Evolutionary conservation across 75 land plant species (phyloP).

Genomic region (Selaginella moellendorffii): DNA sequence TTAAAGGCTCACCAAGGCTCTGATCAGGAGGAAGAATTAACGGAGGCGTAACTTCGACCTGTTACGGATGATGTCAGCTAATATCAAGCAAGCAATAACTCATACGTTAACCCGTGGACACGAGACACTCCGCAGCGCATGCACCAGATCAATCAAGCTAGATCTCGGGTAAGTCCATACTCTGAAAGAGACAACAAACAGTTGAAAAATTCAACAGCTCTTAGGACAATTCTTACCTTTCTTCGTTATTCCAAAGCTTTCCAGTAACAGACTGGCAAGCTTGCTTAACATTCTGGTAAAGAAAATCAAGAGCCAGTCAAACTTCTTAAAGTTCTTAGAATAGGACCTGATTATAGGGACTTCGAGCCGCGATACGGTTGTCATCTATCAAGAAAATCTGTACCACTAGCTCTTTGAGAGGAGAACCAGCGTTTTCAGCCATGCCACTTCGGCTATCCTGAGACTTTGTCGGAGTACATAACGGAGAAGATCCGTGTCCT

Average conservation of each 20-base stretch:
- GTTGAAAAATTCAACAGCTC: slow-evolving; percentile 6
- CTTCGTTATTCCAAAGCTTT: slow-evolving; percentile 27
- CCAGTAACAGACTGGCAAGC: slow-evolving; percentile 29
- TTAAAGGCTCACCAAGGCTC: not conserved
- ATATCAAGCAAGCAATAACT: not conserved
- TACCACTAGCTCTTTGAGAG: slow-evolving; percentile 7
- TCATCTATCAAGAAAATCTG: slow-evolving; percentile 17
- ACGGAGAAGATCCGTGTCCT: too few relatives aligned
- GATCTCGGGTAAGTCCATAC: slow-evolving; percentile 22
- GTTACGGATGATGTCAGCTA: slow-evolving; percentile 9
- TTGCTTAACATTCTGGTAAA: slow-evolving; percentile 22
- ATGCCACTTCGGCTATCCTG: not conserved
- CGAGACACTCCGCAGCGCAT: slow-evolving; percentile 13
- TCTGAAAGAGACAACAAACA: slow-evolving; percentile 12
- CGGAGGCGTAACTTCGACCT: slow-evolving; percentile 24
- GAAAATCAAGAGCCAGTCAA: not conserved
- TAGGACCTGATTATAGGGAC: slow-evolving; percentile 24
- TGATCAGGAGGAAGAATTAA: slow-evolving; percentile 10
- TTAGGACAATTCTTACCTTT: slow-evolving; percentile 14
- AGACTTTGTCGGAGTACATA: too few relatives aligned
- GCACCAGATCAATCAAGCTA: slow-evolving; percentile 22
- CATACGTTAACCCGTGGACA: slow-evolving; percentile 17
- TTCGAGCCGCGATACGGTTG: slow-evolving; percentile 21
- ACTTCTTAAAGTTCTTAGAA: not conserved
- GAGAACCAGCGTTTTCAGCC: not conserved